These are phyloP conservation scores for Corniculantispora saksenae DNA, from an alignment of 2,329 filamentous ascomycete species.

Conservation along the genomic window DNA sequence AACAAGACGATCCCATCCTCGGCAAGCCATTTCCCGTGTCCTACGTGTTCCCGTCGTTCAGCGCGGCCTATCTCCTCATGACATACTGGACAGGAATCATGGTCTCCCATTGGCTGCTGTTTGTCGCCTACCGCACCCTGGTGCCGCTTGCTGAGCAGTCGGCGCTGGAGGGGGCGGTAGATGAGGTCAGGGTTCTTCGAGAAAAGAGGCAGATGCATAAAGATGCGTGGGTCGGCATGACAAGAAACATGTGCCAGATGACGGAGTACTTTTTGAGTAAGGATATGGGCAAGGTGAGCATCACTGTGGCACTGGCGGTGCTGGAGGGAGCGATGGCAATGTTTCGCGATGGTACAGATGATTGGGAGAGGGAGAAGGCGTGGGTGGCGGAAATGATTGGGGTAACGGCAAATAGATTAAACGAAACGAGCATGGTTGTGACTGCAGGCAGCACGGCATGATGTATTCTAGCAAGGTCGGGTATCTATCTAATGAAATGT, in stretches of 20 bases:
- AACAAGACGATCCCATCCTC: neutral
- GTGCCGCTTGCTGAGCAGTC: neutral
- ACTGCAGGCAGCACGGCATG: neutral
- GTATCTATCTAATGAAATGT: neutral
- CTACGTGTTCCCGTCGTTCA: slow-evolving; percentile 11
- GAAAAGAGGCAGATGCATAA: neutral
- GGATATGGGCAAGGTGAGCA: neutral
- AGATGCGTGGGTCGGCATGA: slow-evolving; percentile 11
- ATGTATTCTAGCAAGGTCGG: neutral
- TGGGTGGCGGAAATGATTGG: slow-evolving; percentile 10
- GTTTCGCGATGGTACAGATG: slow-evolving; percentile 1
- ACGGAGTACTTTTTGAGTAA: slow-evolving; percentile 16
- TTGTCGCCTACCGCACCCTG: slow-evolving; percentile 10
- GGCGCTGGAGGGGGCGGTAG: neutral
- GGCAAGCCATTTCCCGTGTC: slow-evolving; percentile 20
- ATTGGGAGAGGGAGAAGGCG: slow-evolving; percentile 5
- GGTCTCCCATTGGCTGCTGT: slow-evolving; percentile 14
- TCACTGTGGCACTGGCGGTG: neutral
- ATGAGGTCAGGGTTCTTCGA: neutral
- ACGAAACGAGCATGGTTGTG: neutral
- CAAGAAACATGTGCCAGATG: slow-evolving; percentile 19
- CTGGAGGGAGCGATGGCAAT: slow-evolving; percentile 9
- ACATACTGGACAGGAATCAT: slow-evolving; percentile 20
- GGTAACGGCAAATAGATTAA: neutral
- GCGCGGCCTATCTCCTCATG: slow-evolving; percentile 16